Evolutionary conservation across 1,284 basidiomycete species (phyloP), one percentile per base, ranked within the genome.

Genomic region (Cryptococcus jaspeensis): DNA sequence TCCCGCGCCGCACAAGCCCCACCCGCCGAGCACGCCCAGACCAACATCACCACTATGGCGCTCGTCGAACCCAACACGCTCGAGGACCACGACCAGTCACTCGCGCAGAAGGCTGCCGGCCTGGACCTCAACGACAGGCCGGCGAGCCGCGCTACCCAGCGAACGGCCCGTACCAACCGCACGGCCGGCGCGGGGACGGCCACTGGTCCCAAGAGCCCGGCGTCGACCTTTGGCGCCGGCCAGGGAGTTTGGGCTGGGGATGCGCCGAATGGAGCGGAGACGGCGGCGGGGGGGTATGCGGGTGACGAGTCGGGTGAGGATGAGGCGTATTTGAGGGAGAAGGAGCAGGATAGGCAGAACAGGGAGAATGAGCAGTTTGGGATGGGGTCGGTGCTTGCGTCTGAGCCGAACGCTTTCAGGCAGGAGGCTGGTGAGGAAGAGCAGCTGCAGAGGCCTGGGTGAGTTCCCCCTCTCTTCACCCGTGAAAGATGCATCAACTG

Each of bases 51-150:
- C 49, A 35, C 23, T 18, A 23, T 38, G 52, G 32, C 39, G 43
- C 23, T 42, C 41, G 28, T 48, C 56, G 5, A 32, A 16, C 32
- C 47, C 13, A 52, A 53, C 49, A n/a, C 47, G 6, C 25, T 55
- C 18, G 53, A 60, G 20, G 53, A 59, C 40, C 56, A 64, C 52
- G 64, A 66, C 35, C 44, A 50, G 18, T 46, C 41, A 11, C 59
- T 68, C 28, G 56, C 60, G 9, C 35, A 58, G 41, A 60, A 61
- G 51, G 52, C 63, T 15, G 46, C 61, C 32, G 56, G 50, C 18
- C 44, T 69, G 39, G 53, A 61, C 13, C 48, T 69, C 32, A 53
- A 61, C 43, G 52, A 57, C 36, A 49, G 53, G 36, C 52, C 50
- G 5, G 13, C 56, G 20, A 58, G 55, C 38, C 52, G 57, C 7